Evolutionary conservation across 495 filamentous ascomycete species (phyloP).

Genomic region (Bryoglossum gracile): DNA sequence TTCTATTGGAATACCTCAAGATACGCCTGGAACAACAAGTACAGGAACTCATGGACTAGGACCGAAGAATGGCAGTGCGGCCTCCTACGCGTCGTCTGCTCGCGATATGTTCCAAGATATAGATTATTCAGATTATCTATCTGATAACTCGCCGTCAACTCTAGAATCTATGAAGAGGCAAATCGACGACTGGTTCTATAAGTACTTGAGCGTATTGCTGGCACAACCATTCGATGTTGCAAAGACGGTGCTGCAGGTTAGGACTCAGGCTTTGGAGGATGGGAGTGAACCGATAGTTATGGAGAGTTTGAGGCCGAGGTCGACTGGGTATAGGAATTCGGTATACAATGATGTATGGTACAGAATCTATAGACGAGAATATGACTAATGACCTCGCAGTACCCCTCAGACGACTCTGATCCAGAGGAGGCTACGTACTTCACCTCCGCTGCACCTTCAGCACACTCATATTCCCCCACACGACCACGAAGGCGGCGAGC

Average conservation of each 20-base stretch:
- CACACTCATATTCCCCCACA: slow-evolving; percentile 41
- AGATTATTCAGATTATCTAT: slow-evolving; percentile 82
- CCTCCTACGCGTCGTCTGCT: slow-evolving; percentile 63
- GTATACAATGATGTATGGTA: slow-evolving; percentile 43
- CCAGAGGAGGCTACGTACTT: slow-evolving; percentile 80
- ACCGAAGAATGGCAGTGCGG: slow-evolving; percentile 38
- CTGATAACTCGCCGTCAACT: slow-evolving; percentile 66
- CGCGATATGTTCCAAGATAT: slow-evolving; percentile 79
- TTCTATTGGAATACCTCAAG: slow-evolving; percentile 54
- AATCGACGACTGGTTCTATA: slow-evolving; percentile 74
- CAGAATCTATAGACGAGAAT: neutral
- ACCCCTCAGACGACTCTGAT: slow-evolving; percentile 58
- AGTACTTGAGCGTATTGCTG: slow-evolving; percentile 74
- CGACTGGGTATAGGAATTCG: slow-evolving; percentile 33
- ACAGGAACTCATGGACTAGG: slow-evolving; percentile 27
- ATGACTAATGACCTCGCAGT: slow-evolving; percentile 26
- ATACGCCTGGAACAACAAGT: slow-evolving; percentile 35
- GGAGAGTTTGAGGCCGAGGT: slow-evolving; percentile 25
- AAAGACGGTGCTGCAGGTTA: slow-evolving; percentile 84
- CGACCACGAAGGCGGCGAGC: slow-evolving; percentile 37
- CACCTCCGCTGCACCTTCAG: slow-evolving; percentile 58
- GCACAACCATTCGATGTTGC: slow-evolving; percentile 97
- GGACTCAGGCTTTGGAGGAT: slow-evolving; percentile 41
- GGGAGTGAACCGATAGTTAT: slow-evolving; percentile 24
- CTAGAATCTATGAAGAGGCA: slow-evolving; percentile 63